These are phyloP conservation scores for Trichoderma sp. DNA, from an alignment of 2,329 filamentous ascomycete species.

Conservation along the genomic window DNA sequence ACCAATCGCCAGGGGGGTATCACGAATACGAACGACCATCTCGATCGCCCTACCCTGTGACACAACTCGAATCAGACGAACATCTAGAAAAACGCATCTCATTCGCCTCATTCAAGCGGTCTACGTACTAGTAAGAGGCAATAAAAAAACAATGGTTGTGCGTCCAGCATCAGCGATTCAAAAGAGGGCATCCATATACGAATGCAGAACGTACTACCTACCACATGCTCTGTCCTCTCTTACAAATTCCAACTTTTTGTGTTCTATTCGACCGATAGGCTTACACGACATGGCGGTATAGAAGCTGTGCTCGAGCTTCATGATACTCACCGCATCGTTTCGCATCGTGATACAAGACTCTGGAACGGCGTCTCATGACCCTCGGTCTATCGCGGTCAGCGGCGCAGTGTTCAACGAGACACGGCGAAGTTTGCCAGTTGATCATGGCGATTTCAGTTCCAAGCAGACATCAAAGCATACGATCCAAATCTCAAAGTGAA, in stretches of 20 bases:
- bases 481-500: neutral
- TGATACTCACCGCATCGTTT: neutral
- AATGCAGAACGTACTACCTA: too few species aligned
- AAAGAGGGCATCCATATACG: neutral
- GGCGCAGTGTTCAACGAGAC: too few species aligned
- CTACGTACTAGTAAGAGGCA: too few species aligned
- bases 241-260: too few species aligned
- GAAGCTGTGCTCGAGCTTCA: neutral
- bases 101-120: too few species aligned
- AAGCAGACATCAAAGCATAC: neutral
- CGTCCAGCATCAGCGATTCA: neutral
- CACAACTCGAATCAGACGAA: neutral
- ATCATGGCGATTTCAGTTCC: neutral
- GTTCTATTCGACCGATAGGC: too few species aligned
- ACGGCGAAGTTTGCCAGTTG: too few species aligned
- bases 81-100: too few species aligned
- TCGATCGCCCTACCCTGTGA: neutral
- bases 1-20: neutral
- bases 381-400: too few species aligned
- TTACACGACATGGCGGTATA: neutral
- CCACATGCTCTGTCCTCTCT: too few species aligned
- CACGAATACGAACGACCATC: conserved; percentile 13
- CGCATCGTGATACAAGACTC: neutral
- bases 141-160: neutral
- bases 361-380: neutral